A percentile compares a stretch with the other conserved stretches of the same genome.
phyloP scores from a whole-genome alignment of 345 rosid genomes.

The Gossypium mustelinum region DNA sequence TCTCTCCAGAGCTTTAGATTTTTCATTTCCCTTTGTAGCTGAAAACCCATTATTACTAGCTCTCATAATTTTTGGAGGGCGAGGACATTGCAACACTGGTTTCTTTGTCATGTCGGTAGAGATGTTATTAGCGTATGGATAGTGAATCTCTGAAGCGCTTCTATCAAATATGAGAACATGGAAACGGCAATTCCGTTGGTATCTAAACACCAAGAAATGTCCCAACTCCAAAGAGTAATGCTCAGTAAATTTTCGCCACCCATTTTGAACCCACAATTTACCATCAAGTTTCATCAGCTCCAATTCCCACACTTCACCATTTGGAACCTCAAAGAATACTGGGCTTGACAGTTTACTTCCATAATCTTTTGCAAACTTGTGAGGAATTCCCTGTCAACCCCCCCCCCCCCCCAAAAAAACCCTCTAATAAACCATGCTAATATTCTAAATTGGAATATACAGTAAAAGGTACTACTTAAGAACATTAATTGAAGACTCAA shows the following conservation, averaged over 20 bases:
- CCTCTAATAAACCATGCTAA: neutral
- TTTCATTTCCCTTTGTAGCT: neutral
- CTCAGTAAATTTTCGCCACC: slow-evolving; percentile 27
- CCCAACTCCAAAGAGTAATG: slow-evolving; percentile 19
- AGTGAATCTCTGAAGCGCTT: slow-evolving; percentile 22
- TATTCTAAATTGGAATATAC: neutral
- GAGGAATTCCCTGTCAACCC: slow-evolving; percentile 24
- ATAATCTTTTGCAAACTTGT: slow-evolving; percentile 16
- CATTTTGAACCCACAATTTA: slow-evolving; percentile 23
- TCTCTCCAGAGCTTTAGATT: slow-evolving; percentile 13
- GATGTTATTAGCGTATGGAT: slow-evolving; percentile 1
- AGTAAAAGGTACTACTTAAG: neutral
- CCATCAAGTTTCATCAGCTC: slow-evolving; percentile 15
- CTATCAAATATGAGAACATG: slow-evolving; percentile 18
- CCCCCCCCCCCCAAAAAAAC: too few species aligned
- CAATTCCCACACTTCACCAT: slow-evolving; percentile 26
- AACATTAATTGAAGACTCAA: neutral
- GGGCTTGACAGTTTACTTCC: slow-evolving; percentile 14
- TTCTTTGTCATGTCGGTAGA: too few species aligned
- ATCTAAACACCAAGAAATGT: slow-evolving; percentile 22
- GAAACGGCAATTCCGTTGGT: slow-evolving; percentile 18
- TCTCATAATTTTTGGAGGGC: too few species aligned
- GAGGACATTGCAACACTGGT: too few species aligned
- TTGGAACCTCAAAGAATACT: slow-evolving; percentile 18
- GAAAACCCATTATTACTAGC: neutral